These are phyloP conservation scores for Bipolaris zeicola DNA, from an alignment of 2,329 filamentous ascomycete genomes.

Conservation along the genomic window DNA sequence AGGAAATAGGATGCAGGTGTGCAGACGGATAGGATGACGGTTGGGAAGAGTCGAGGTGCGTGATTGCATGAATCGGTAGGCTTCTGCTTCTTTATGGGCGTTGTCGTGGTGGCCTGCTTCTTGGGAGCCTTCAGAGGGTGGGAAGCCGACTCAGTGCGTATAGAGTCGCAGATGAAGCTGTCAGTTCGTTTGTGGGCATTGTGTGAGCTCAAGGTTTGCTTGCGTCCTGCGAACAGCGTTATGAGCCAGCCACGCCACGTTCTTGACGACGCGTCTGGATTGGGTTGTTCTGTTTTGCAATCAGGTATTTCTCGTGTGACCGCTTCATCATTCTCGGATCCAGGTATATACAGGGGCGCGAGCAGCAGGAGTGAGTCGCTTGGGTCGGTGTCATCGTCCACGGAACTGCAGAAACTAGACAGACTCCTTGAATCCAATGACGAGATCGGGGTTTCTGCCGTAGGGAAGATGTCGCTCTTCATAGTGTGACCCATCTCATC, in stretches of 20 bases:
- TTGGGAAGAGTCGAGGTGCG: constrained; percentile 2
- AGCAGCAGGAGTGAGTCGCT: constrained; percentile 2
- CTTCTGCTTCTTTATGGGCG: background rate
- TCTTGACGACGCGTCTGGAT: background rate
- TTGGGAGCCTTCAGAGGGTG: background rate
- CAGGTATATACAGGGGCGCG: background rate
- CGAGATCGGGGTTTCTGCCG: background rate
- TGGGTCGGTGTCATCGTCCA: constrained; percentile 3
- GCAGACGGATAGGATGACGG: constrained; percentile 3
- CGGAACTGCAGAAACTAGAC: background rate
- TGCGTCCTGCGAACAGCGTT: constrained; percentile 19
- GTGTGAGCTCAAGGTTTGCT: background rate
- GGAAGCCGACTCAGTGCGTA: background rate
- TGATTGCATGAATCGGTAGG: background rate
- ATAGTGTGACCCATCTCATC: background rate
- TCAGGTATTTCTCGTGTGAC: background rate
- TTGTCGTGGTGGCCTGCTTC: background rate
- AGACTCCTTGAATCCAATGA: background rate
- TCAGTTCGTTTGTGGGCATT: background rate
- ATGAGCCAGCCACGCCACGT: constrained; percentile 14
- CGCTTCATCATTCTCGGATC: background rate
- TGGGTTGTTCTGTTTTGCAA: background rate
- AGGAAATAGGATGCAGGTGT: background rate
- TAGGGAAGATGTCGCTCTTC: background rate
- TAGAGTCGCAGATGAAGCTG: background rate